These are phyloP conservation scores for Paxillus rubicundulus DNA, from an alignment of 768 basidiomycete genomes.

Conservation along the genomic window DNA sequence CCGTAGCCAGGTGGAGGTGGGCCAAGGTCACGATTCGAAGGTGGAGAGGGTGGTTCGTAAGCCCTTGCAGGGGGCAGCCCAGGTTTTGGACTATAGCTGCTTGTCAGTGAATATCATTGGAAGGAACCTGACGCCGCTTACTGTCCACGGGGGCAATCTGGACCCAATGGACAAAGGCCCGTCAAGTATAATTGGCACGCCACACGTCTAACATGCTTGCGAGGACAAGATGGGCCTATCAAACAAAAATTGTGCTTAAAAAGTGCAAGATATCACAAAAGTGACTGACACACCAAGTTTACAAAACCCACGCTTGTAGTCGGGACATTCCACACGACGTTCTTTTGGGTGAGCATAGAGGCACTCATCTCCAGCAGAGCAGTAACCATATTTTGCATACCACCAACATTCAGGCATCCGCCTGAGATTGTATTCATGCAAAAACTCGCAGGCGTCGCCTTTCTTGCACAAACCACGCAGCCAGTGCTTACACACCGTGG, in stretches of 20 bases:
- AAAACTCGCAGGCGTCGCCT: constrained; percentile 95
- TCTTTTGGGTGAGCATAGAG: constrained; percentile 95
- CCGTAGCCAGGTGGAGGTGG: constrained; percentile 93
- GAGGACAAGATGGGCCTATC: constrained; percentile 80
- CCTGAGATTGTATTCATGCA: constrained; percentile 97
- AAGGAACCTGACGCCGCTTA: constrained; percentile 41
- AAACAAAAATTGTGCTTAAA: constrained; percentile 8
- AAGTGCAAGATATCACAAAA: constrained; percentile 2
- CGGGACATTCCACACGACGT: constrained; percentile 88
- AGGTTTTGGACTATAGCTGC: constrained; percentile 66
- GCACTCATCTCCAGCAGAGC: constrained; percentile 95
- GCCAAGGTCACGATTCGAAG: constrained; percentile 75
- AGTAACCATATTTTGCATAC: constrained; percentile 97
- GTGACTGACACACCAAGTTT: constrained; percentile 64
- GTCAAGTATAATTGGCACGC: constrained; percentile 89
- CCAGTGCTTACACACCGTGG: constrained; percentile 99
- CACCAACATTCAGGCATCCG: constrained; percentile 99
- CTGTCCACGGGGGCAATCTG: constrained; percentile 88
- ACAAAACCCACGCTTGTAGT: constrained; percentile 95
- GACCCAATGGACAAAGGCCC: constrained; percentile 89
- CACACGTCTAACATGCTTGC: constrained; percentile 90
- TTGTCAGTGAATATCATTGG: constrained; percentile 7
- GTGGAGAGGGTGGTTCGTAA: constrained; percentile 75
- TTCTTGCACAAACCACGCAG: constrained; percentile 97
- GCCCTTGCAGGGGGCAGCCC: constrained; percentile 64